Evolutionary conservation across 2,329 filamentous ascomycete genomes (phyloP).

Genomic region (Phialophora verrucosa): DNA sequence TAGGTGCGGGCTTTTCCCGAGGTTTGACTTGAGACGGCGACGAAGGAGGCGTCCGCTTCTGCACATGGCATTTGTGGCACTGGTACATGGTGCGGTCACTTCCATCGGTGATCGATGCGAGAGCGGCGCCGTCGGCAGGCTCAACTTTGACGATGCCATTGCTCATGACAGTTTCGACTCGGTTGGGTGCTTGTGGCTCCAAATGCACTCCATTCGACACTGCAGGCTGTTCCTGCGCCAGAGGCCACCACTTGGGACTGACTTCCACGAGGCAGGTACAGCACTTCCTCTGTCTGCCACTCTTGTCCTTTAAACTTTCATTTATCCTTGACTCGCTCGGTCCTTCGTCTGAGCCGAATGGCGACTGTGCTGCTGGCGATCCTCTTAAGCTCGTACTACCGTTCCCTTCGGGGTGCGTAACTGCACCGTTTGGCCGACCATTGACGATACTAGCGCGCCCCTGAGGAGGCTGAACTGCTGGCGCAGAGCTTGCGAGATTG

Average conservation of each 20-base stretch:
- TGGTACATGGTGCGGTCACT: slow-evolving; percentile 60
- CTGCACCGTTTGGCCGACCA: slow-evolving; percentile 38
- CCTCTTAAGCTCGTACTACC: slow-evolving; percentile 39
- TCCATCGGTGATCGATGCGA: slow-evolving; percentile 39
- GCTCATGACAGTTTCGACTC: slow-evolving; percentile 28
- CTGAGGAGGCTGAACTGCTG: slow-evolving; percentile 47
- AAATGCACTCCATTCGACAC: slow-evolving; percentile 26
- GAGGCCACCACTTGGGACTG: slow-evolving; percentile 66
- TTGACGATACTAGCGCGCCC: slow-evolving; percentile 64
- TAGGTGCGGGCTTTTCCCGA: slow-evolving; percentile 40
- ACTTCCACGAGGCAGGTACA: slow-evolving; percentile 48
- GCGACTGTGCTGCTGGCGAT: slow-evolving; percentile 32
- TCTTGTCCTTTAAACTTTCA: slow-evolving; percentile 16
- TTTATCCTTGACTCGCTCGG: slow-evolving; percentile 9
- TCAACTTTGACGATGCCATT: slow-evolving; percentile 39
- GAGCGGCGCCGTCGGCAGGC: slow-evolving; percentile 38
- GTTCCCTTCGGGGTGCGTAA: slow-evolving; percentile 26
- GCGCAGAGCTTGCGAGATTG: slow-evolving; percentile 45
- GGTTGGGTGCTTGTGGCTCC: slow-evolving; percentile 5
- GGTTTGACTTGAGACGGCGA: slow-evolving; percentile 39
- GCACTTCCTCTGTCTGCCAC: slow-evolving; percentile 44
- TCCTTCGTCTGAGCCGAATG: slow-evolving; percentile 27
- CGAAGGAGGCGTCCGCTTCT: slow-evolving; percentile 46
- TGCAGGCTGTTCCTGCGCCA: slow-evolving; percentile 40
- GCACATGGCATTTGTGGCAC: slow-evolving; percentile 74